phyloP scores from a whole-genome alignment of 1,139 yeast genomes.

The Casaregolazyma lundiana region DNA sequence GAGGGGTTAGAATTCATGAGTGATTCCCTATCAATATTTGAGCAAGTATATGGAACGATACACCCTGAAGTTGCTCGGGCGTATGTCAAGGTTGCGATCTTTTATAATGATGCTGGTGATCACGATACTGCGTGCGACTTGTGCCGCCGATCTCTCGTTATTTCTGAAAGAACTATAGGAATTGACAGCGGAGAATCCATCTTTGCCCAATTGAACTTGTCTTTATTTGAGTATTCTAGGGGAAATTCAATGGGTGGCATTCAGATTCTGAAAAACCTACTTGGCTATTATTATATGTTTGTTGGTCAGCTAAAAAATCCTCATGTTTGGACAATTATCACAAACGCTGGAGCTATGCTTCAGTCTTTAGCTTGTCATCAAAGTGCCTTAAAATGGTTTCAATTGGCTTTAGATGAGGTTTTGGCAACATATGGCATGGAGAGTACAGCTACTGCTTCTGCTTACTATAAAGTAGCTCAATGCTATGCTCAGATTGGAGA shows the following conservation, averaged over 20 bases:
- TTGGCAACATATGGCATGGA: conserved; percentile 49
- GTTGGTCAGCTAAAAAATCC: conserved; percentile 58
- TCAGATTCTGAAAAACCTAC: conserved; percentile 56
- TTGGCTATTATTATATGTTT: conserved; percentile 51
- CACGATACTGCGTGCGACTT: conserved; percentile 58
- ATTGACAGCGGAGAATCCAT: conserved; percentile 74
- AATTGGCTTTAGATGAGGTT: conserved; percentile 46
- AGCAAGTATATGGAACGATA: conserved; percentile 78
- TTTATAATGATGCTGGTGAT: conserved; percentile 59
- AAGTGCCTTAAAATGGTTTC: conserved; percentile 48
- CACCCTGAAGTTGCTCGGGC: conserved; percentile 77
- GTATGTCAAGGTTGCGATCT: conserved; percentile 60
- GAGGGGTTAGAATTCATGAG: conserved; percentile 44
- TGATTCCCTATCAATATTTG: conserved; percentile 69
- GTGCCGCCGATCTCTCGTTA: conserved; percentile 65
- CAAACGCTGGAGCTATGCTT: conserved; percentile 59
- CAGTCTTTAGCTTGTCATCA: conserved; percentile 47
- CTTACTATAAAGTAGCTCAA: conserved; percentile 65
- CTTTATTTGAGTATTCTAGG: conserved; percentile 61
- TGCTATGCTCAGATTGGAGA: conserved; percentile 51
- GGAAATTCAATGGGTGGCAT: conserved; percentile 60
- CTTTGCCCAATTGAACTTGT: conserved; percentile 68
- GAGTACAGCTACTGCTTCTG: conserved; percentile 55
- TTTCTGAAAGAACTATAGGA: conserved; percentile 78
- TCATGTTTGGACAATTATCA: conserved; percentile 58